Base-by-base conservation (phyloP, 1,284 basidiomycete genomes). In the Trametes versicolor region DNA sequence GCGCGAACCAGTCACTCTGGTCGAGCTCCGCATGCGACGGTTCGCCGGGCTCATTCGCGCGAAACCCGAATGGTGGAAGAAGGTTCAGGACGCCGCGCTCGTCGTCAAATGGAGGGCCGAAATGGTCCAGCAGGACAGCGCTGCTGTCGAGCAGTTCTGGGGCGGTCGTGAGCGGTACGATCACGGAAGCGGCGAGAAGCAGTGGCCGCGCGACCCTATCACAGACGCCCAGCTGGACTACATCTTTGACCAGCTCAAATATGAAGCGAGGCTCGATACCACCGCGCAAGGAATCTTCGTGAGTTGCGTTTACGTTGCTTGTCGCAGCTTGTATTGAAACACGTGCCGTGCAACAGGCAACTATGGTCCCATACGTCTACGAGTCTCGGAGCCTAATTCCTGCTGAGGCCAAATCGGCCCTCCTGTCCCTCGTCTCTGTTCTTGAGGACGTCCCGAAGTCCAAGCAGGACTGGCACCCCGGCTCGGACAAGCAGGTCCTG, bases 181-280 rank as follows among this genome's bases (percentile, higher is more conserved):
- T 2, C 21, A 51, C 9, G 52, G 50, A 8, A 13, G 39, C 47
- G 53, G 41, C 4, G 9, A 29, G 29, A 64, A 60, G 48, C 21
- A 57, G 54, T 64, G 63, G 63, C 63, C 63, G n/a, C 53, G 58
- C 21, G 63, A 64, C 3, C 32, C 47, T 2, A 47, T 64, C 41
- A 64, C 53, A 0, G 41, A 47, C 10, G 39, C 39, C 6, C 63
- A 64, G 19, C 54, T 64, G 29, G 65, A 80, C 19, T 85, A 85
- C 73, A 79, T 85, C 37, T 71, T 86, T 10, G 81, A 83, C 57
- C 83, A 87, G 69, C 74, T 87, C 7, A 73, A 70, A 10, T 83
- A 83, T 2, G 85, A 85, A 66, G 80, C 78, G 37, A 65, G 72
- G 8, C 71, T 80, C 34, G 81, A 86, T 62, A 74, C 76, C n/a